Percentiles rank a stretch among this genome's conserved stretches.
Conservation (phyloP, 768 basidiomycete species). For the Dendrothele bispora region DNA sequence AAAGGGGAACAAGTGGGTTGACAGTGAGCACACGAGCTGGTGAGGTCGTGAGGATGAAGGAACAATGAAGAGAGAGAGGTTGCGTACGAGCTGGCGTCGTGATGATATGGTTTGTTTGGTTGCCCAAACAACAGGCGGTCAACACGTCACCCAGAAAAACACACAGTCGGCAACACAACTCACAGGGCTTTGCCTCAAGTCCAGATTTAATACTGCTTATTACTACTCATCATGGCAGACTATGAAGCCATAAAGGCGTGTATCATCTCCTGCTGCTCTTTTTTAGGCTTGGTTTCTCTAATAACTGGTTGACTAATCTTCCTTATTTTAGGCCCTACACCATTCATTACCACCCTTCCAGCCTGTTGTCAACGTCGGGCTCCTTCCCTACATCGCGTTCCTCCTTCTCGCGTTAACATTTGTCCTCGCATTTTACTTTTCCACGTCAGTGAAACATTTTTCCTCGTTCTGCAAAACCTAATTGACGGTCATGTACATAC, state of each 20-base stretch:
- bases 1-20: background rate
- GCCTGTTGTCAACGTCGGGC: conserved; percentile 63
- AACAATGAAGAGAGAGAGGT: conserved; percentile 1
- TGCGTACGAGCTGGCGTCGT: background rate
- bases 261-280: no score
- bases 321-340: conserved; percentile 58
- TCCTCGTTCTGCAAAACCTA: conserved; percentile 8
- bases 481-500: no score
- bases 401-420: conserved; percentile 75
- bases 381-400: conserved; percentile 77
- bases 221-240: conserved; percentile 18
- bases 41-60: background rate
- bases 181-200: background rate
- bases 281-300: no score
- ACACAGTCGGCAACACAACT: background rate
- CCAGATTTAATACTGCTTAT: background rate
- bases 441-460: conserved; percentile 57
- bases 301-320: no score
- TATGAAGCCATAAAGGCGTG: conserved; percentile 58
- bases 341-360: conserved; percentile 65
- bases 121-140: background rate
- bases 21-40: background rate
- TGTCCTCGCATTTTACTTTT: conserved; percentile 86
- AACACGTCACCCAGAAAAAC: no score
- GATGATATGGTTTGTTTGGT: background rate